Conservation (phyloP, 2,329 filamentous ascomycete genomes). For the Fusarium nisikadoi region DNA sequence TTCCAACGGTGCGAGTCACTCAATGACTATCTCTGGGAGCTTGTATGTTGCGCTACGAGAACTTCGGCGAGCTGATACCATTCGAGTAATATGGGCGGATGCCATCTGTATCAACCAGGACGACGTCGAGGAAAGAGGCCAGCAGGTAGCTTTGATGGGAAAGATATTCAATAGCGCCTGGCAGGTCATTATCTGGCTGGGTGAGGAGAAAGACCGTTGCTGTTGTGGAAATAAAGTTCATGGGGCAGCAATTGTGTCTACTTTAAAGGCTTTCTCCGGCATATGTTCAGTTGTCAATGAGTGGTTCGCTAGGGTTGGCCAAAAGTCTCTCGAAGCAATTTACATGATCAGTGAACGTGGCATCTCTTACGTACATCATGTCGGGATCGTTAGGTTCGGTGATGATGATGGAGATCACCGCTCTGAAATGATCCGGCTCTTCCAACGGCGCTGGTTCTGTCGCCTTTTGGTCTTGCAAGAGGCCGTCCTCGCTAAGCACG, state of each 20-base stretch:
- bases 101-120: background rate
- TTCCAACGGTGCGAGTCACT: accelerated
- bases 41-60: background rate
- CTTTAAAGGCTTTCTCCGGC: accelerated
- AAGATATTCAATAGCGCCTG: accelerated
- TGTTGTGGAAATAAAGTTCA: accelerated
- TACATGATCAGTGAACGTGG: no score
- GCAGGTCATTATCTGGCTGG: accelerated
- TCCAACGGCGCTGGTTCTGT: background rate
- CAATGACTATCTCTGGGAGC: accelerated
- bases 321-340: no score
- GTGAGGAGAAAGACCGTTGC: accelerated
- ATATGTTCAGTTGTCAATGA: accelerated
- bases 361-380: no score
- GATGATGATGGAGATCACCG: no score
- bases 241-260: accelerated
- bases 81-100: background rate
- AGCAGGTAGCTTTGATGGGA: background rate
- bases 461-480: background rate
- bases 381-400: no score
- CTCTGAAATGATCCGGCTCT: background rate
- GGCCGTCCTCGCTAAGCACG: background rate
- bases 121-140: background rate
- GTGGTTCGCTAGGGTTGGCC: accelerated
- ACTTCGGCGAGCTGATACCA: accelerated